These are phyloP conservation scores for Blastocystis sp. DNA, from an alignment of 352 stramenopile species.

Conservation along the genomic window DNA sequence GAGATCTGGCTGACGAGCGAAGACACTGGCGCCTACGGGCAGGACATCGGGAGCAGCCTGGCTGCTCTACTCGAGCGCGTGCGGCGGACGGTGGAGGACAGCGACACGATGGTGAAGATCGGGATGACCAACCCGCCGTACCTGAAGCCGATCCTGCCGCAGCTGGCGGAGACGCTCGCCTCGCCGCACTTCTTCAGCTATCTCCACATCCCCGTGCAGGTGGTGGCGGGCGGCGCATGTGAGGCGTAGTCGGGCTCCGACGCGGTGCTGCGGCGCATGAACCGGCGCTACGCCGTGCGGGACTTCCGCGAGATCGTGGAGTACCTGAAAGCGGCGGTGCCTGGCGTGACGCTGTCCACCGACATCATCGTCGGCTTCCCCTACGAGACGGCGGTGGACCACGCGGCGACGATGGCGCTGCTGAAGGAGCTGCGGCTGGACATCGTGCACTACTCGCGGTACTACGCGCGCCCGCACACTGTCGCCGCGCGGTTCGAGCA, in stretches of 20 bases:
- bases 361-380: constrained; percentile 89
- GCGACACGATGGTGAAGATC: constrained; percentile 82
- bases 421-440: constrained; percentile 82
- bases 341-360: constrained; percentile 81
- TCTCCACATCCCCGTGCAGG: constrained; percentile 83
- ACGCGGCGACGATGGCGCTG: constrained; percentile 82
- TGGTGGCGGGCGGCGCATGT: not conserved
- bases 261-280: constrained; percentile 82
- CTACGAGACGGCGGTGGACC: constrained; percentile 82
- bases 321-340: constrained; percentile 77
- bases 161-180: constrained; percentile 78
- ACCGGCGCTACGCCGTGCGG: constrained; percentile 81
- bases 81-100: not conserved
- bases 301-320: constrained; percentile 81
- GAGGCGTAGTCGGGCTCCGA: constrained; percentile 79
- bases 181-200: constrained; percentile 82
- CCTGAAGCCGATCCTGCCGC: constrained; percentile 82
- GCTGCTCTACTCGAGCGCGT: constrained; percentile 77
- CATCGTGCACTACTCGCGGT: constrained; percentile 88
- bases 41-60: constrained; percentile 81
- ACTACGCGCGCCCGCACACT: constrained; percentile 84
- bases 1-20: constrained; percentile 87
- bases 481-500: constrained; percentile 83
- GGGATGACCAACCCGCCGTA: constrained; percentile 89
- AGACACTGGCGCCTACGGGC: constrained; percentile 85